Base-by-base conservation (phyloP, 108 stramenopile genomes). In the Skeletonema menzelii region DNA sequence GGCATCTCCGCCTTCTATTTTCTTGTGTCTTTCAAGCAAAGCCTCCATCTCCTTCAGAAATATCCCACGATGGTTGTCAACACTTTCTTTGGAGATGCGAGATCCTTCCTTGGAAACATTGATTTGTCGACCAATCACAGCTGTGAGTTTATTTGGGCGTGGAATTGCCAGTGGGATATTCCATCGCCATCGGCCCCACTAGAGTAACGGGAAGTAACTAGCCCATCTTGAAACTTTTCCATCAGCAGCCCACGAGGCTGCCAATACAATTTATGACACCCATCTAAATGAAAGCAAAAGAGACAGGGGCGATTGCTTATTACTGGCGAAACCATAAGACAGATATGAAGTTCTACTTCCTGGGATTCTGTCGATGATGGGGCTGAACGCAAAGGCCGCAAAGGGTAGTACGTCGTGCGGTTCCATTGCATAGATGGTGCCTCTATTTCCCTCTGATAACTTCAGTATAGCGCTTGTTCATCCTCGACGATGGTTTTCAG, bases 271-370 rank as follows among this genome's bases (percentile, higher is more conserved):
- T 59, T 65, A 63, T 82, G 84, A 37, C 61, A 64, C n/a, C 82
- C 82, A 58, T 84, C 82, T 15, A 83, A 72, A 46, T 87, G 84
- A 69, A 96, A 95, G 11, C 84, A 80, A 65, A 90, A 91, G 1
- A 83, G n/a, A n/a, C 77, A 1, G 97, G 97, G 49, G 96, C 92
- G 14, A 97, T 82, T 1, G 85, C n/a, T n/a, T n/a, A n/a, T n/a
- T n/a, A n/a, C n/a, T n/a, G n/a, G 83, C 15, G 87, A 77, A 7
- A 84, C 73, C 22, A 87, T 70, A 22, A 62, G 67, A 8, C 26
- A 13, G 14, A 59, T 63, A 14, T 67, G n/a, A n/a, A n/a, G n/a
- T 73, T 38, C 69, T 63, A 11, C 68, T 62, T 24, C 77, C 84
- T 19, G 84, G 84, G 35, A 85, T 56, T 32, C 77, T 61, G 7